Evolutionary conservation across 208 protist species (phyloP).

Genomic region (Leishmania gerbilli): DNA sequence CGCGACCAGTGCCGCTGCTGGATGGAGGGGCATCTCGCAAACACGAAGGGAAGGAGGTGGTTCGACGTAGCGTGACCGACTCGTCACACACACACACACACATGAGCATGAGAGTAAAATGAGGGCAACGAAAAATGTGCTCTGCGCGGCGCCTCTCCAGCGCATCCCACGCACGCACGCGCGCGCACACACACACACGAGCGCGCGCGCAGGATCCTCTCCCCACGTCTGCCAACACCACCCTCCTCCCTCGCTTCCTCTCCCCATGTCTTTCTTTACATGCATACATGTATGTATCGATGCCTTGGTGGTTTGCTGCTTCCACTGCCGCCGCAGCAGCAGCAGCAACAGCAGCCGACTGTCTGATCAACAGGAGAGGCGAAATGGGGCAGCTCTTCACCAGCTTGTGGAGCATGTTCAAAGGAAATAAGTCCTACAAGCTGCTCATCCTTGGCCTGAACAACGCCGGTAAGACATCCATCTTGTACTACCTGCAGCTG

Average conservation of each 20-base stretch:
- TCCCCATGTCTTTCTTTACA: not conserved
- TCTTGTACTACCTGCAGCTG: constrained; percentile 98
- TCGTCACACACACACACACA: not conserved
- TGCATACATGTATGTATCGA: not conserved
- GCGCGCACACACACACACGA: not conserved
- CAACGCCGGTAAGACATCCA: constrained; percentile 98
- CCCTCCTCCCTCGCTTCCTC: not conserved
- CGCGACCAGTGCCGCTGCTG: not conserved
- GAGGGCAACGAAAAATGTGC: too few species aligned
- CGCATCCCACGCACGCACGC: not conserved
- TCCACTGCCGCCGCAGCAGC: not conserved
- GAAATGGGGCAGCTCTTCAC: constrained; percentile 73
- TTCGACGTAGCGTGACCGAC: not conserved
- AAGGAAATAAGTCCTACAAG: constrained; percentile 65
- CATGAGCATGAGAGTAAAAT: not conserved
- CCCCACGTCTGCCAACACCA: not conserved
- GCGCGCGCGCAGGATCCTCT: not conserved
- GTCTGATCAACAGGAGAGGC: not conserved
- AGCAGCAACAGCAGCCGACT: not conserved
- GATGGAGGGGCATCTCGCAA: not conserved
- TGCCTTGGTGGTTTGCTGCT: not conserved
- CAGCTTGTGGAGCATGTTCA: constrained; percentile 69
- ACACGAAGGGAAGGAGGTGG: not conserved
- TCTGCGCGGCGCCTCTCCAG: too few species aligned
- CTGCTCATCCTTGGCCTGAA: constrained; percentile 96